Evolutionary conservation across 495 filamentous ascomycete genomes (phyloP).

Genomic region (Penicillium cinerascens): DNA sequence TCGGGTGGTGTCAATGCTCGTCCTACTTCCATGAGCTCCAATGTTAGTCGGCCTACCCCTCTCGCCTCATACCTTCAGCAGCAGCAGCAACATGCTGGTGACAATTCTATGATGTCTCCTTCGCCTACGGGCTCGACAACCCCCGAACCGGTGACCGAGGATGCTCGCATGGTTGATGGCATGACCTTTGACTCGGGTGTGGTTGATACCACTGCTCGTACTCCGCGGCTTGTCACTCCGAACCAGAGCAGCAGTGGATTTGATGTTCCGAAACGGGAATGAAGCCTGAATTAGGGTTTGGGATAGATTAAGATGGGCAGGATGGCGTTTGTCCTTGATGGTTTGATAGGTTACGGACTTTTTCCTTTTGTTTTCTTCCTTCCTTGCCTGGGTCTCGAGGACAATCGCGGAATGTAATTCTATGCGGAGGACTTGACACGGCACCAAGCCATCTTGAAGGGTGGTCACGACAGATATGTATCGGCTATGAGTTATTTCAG

Average conservation of each 20-base stretch:
- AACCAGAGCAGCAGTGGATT: slow-evolving; percentile 11
- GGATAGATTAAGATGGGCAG: slow-evolving; percentile 6
- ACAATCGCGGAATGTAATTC: slow-evolving; percentile 9
- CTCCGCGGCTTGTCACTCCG: slow-evolving; percentile 36
- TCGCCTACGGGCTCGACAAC: slow-evolving; percentile 38
- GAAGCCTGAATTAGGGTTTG: neutral
- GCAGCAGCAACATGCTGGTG: slow-evolving; percentile 25
- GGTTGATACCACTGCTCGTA: slow-evolving; percentile 50
- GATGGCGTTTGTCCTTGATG: neutral
- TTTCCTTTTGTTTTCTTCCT: slow-evolving; percentile 4
- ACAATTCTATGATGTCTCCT: slow-evolving; percentile 28
- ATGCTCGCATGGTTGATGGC: slow-evolving; percentile 52
- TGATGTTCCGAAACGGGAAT: slow-evolving; percentile 18
- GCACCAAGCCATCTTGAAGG: neutral
- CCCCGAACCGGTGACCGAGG: slow-evolving; percentile 36
- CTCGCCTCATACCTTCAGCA: slow-evolving; percentile 25
- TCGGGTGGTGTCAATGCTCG: slow-evolving; percentile 27
- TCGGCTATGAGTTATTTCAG: slow-evolving; percentile 6
- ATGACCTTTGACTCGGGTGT: slow-evolving; percentile 54
- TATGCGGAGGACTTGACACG: slow-evolving; percentile 8
- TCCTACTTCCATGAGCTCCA: slow-evolving; percentile 35
- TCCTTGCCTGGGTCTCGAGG: neutral
- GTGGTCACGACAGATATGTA: slow-evolving; percentile 13
- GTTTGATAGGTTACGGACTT: neutral
- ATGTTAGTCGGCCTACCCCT: slow-evolving; percentile 24